Conservation (phyloP, 2,329 filamentous ascomycete genomes). For the Ascochyta lentis region DNA sequence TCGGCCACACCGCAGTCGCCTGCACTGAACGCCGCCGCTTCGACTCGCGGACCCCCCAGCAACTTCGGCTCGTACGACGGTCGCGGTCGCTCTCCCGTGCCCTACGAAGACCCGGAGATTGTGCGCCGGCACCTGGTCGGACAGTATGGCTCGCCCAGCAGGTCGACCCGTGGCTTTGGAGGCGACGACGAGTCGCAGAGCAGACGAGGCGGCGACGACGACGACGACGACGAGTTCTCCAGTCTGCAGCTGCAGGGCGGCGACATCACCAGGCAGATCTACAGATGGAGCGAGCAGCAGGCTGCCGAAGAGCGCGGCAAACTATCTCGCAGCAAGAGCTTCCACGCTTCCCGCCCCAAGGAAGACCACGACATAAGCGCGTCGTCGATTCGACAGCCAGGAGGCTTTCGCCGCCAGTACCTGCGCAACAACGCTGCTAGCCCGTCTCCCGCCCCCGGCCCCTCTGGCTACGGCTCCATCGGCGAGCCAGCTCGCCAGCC, state of each 20-base stretch:
- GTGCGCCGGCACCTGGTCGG: constrained; percentile 85
- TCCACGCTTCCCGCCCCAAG: constrained; percentile 76
- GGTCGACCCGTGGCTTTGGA: constrained; percentile 35
- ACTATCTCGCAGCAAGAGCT: constrained; percentile 84
- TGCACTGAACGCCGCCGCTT: constrained; percentile 46
- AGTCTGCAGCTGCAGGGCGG: constrained; percentile 92
- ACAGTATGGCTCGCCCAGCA: constrained; percentile 47
- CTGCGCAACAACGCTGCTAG: constrained; percentile 77
- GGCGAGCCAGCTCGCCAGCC: constrained; percentile 33
- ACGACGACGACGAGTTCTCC: constrained; percentile 78
- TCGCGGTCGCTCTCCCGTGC: constrained; percentile 62
- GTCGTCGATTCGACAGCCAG: constrained; percentile 87
- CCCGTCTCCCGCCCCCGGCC: constrained; percentile 58
- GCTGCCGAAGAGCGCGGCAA: constrained; percentile 69
- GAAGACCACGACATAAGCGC: constrained; percentile 85
- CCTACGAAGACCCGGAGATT: constrained; percentile 89
- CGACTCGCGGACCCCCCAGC: constrained; percentile 65
- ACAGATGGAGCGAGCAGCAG: constrained; percentile 93
- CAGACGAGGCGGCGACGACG: constrained; percentile 54
- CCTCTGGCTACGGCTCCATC: constrained; percentile 51
- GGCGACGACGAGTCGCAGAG: constrained; percentile 38
- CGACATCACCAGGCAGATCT: constrained; percentile 92
- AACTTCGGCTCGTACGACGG: constrained; percentile 88
- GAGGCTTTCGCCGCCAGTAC: constrained; percentile 91
- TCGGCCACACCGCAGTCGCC: constrained; percentile 66